Evolutionary conservation across 768 basidiomycete genomes (phyloP).

Genomic region (Chalciporus chontae): DNA sequence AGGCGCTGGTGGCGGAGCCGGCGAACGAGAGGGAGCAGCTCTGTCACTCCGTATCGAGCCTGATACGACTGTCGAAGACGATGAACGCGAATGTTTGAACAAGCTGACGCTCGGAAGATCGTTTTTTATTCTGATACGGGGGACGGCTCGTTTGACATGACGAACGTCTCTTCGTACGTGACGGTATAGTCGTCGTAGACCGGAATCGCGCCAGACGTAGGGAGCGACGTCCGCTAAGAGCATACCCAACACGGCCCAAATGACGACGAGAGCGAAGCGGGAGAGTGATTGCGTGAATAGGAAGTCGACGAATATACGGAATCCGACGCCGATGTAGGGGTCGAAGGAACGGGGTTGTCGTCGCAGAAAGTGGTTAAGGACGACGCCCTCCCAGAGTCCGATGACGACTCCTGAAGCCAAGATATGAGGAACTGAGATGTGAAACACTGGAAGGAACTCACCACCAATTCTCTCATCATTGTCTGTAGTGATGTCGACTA

Average conservation of each 20-base stretch:
- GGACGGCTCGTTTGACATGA: slow-evolving; percentile 29
- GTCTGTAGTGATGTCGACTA: slow-evolving; percentile 48
- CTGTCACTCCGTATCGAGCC: slow-evolving; percentile 30
- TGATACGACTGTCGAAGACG: slow-evolving; percentile 15
- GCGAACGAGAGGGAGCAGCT: slow-evolving; percentile 26
- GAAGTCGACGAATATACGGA: slow-evolving; percentile 72
- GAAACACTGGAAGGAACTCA: slow-evolving; percentile 12
- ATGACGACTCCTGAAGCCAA: slow-evolving; percentile 55
- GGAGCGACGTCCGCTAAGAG: slow-evolving; percentile 51
- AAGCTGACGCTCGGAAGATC: slow-evolving; percentile 29
- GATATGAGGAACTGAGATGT: not conserved
- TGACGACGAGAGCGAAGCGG: slow-evolving; percentile 43
- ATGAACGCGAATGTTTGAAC: slow-evolving; percentile 15
- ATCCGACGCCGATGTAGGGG: slow-evolving; percentile 63
- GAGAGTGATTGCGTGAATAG: slow-evolving; percentile 55
- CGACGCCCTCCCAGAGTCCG: slow-evolving; percentile 77
- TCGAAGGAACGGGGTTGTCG: slow-evolving; percentile 64
- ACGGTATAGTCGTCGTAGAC: slow-evolving; percentile 36
- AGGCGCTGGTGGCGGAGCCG: slow-evolving; percentile 16
- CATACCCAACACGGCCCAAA: slow-evolving; percentile 54
- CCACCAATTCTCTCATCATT: slow-evolving; percentile 31
- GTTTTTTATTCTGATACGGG: slow-evolving; percentile 30
- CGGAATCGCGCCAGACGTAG: slow-evolving; percentile 42
- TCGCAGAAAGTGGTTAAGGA: slow-evolving; percentile 67
- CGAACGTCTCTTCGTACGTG: slow-evolving; percentile 34